phyloP scores from a whole-genome alignment of 257 asterid species.

The Fraxinus americana region DNA sequence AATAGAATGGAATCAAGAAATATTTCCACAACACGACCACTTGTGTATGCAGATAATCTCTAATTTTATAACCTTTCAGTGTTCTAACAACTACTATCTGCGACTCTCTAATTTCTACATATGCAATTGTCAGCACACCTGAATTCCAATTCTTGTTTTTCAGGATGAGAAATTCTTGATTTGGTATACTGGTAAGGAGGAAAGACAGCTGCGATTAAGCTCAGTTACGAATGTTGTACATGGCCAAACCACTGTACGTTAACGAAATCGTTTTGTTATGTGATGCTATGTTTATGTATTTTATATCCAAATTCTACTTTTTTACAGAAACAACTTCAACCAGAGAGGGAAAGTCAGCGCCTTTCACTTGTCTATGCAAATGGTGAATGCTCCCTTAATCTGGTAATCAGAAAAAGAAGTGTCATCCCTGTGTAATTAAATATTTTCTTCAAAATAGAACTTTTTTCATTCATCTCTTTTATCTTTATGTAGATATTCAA shows the following conservation, averaged over 20 bases:
- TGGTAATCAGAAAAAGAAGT: slow-evolving; percentile 34
- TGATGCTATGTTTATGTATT: not conserved
- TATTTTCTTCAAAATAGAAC: not conserved
- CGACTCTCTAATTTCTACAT: not conserved
- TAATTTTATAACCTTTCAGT: not conserved
- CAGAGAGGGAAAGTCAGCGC: slow-evolving; percentile 49
- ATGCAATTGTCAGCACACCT: not conserved
- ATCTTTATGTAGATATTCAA: slow-evolving; percentile 40
- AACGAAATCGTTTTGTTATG: slow-evolving; percentile 2
- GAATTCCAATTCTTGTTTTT: slow-evolving; percentile 7
- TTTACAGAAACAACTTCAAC: slow-evolving; percentile 41
- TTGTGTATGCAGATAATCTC: not conserved
- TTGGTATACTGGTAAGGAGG: slow-evolving; percentile 56
- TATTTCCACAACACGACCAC: not conserved
- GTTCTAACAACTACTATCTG: not conserved
- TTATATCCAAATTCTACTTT: slow-evolving; percentile 4
- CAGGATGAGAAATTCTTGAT: slow-evolving; percentile 56
- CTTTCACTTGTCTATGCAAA: slow-evolving; percentile 47
- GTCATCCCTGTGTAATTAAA: not conserved
- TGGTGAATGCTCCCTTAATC: slow-evolving; percentile 44
- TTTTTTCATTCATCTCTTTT: not conserved
- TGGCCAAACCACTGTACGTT: slow-evolving; percentile 46
- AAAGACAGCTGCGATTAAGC: slow-evolving; percentile 45
- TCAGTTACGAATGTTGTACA: slow-evolving; percentile 37
- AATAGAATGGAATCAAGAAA: not conserved